Evolutionary conservation across 495 filamentous ascomycete genomes (phyloP), one percentile per base, ranked within the genome.

Genomic region (Aspergillus ellipticus): DNA sequence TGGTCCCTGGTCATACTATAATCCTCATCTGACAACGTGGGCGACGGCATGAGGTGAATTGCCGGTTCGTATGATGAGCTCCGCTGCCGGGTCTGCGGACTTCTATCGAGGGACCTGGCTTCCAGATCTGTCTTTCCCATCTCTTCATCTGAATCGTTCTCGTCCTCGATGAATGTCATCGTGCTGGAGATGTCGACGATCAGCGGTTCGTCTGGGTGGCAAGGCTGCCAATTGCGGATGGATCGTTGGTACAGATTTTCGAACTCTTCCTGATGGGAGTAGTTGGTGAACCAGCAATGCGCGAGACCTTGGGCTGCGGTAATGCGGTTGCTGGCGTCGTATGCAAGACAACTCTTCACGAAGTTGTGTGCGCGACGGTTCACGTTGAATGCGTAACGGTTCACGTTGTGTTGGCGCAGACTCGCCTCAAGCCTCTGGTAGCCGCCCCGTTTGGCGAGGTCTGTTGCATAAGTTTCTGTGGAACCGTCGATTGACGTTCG

Each of bases 241-340:
- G 78, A 68, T 33, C 70, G 58, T 28, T 70, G 11, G 47, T 85
- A 85, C 0, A 79, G 55, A 0, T 69, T 69, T 22, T 81, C 70
- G 42, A 84, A 74, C n/a, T 70, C 65, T 6, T 33, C 35, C 2
- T 60, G 65, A 56, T 75, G 68, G 5, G 59, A 45, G 15, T 64
- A 58, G 45, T 80, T 76, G 2, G 67, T 78, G 60, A 89, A 84
- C 86, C 86, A 89, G 11, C 49, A 29, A 69, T 89, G 85, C 15
- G 60, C 22, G 54, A 85, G 62, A 4, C 84, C 84, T 67, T 83
- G 60, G 10, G 70, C 72, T 4, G 76, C 82, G 37, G 75, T 77
- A 67, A 86, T 74, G 22, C 87, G 74, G 31, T 62, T 39, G 0
- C 59, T 55, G 52, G 82, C 79, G 43, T 85, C 74, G 3, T 79